Evolutionary conservation across 2,329 filamentous ascomycete species (phyloP), one percentile per base, ranked within the genome.

Genomic region (Didymella sp.): DNA sequence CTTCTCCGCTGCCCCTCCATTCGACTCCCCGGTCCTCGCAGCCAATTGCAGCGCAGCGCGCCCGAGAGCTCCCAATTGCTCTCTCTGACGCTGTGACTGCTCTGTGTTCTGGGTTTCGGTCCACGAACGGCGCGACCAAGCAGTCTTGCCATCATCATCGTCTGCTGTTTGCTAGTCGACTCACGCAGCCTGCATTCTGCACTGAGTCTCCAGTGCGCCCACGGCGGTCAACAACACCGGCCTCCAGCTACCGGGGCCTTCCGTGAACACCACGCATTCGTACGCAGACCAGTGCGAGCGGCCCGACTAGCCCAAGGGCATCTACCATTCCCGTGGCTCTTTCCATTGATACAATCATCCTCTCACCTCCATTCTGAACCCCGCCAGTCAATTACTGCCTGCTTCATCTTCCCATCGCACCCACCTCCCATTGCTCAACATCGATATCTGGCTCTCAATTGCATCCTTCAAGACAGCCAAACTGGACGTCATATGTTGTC

Each of bases 51-150:
- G 60, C 51, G 41, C 54, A 35, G 25, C 49, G 51, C 49, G 33
- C 43, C 47, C 15, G 33, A 31, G 51, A 62, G 58, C 58, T 67
- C 64, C 60, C 66, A 63, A 62, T 62, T 71, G 63, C 69, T 69
- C 56, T 60, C 51, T 19, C 64, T 62, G 62, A 68, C 66, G 63
- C 66, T 62, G 67, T 71, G 67, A 65, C 64, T 69, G 61, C 66
- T 56, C 58, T 52, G 43, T 40, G 48, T 52, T 30, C 38, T 40
- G 43, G 59, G 57, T 61, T 64, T 63, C 69, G 62, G 61, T 62
- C 58, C 56, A 58, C 61, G 24, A 53, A 58, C 54, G 40, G 49
- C 51, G 53, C 61, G 53, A 67, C 58, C 57, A 54, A 61, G 51
- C 48, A 51, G 42, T 52, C 48, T 52, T 28, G 46, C 38, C 51